A percentile compares a stretch with the other conserved stretches of the same genome.
These are phyloP conservation scores for Mortierella sp. DNA, from an alignment of 371 early-diverging fungal genomes.

Conservation along the genomic window DNA sequence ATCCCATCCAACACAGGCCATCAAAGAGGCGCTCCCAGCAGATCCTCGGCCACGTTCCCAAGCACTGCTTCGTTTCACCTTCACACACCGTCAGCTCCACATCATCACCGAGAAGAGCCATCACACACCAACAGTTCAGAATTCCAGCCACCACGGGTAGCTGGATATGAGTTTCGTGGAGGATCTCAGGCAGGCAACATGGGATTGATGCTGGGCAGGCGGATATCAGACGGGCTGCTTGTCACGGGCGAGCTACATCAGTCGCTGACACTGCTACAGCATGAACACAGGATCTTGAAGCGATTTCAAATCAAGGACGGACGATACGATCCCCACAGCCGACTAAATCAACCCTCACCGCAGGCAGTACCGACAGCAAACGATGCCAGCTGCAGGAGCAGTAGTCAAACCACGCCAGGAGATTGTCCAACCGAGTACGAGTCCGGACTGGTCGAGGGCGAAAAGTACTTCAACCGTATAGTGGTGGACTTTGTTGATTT, in stretches of 20 bases:
- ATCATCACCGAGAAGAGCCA: slow-evolving; percentile 11
- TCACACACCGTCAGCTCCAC: slow-evolving; percentile 7
- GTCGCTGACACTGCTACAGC: slow-evolving; percentile 39
- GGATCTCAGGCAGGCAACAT: slow-evolving; percentile 54
- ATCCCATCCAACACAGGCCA: not conserved
- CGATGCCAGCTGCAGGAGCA: not conserved
- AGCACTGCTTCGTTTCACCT: slow-evolving; percentile 15
- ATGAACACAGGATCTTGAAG: slow-evolving; percentile 46
- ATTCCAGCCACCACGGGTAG: slow-evolving; percentile 42
- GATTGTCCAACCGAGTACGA: slow-evolving; percentile 15
- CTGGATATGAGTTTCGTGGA: slow-evolving; percentile 45
- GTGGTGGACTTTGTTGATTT: slow-evolving; percentile 54
- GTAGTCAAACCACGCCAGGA: not conserved
- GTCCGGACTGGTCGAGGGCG: slow-evolving; percentile 38
- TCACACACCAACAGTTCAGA: slow-evolving; percentile 38
- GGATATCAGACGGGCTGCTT: slow-evolving; percentile 41
- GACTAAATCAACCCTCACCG: not conserved
- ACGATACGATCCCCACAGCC: slow-evolving; percentile 13
- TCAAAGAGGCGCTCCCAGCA: not conserved
- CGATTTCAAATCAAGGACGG: slow-evolving; percentile 39
- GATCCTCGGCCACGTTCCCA: slow-evolving; percentile 11
- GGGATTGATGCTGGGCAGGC: slow-evolving; percentile 54
- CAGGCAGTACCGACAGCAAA: not conserved
- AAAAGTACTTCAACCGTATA: slow-evolving; percentile 48
- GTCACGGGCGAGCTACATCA: slow-evolving; percentile 44